Evolutionary conservation across 2,329 filamentous ascomycete species (phyloP).

Genomic region (Calonectria hongkongensis): DNA sequence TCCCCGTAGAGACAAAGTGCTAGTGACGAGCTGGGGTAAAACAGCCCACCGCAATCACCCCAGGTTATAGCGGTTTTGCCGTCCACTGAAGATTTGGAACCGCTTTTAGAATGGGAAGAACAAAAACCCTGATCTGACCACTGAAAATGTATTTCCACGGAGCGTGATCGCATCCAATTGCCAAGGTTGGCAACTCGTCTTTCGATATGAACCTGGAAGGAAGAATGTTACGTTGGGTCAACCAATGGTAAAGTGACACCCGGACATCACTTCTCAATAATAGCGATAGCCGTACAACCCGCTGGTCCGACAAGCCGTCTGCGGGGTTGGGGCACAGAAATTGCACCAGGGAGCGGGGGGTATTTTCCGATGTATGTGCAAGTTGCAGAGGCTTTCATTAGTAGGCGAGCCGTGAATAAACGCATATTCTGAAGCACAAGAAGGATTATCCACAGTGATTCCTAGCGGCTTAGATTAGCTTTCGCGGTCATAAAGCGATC

Average conservation of each 20-base stretch:
- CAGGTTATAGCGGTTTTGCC: neutral
- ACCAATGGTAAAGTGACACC: neutral
- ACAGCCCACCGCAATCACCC: neutral
- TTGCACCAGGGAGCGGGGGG: too few relatives aligned
- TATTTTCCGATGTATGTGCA: neutral
- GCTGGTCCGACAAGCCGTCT: neutral
- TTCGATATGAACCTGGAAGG: neutral
- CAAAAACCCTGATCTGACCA: neutral
- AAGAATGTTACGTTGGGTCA: neutral
- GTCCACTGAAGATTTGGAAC: neutral
- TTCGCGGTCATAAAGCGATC: too few relatives aligned
- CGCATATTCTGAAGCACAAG: too few relatives aligned
- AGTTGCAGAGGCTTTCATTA: neutral
- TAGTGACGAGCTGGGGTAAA: neutral
- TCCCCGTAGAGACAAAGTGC: neutral
- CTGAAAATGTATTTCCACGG: neutral
- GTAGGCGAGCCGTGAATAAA: too few relatives aligned
- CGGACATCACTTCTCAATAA: neutral
- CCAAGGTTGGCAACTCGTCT: neutral
- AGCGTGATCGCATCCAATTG: too few relatives aligned
- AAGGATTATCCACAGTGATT: too few relatives aligned
- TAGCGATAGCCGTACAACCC: constrained; percentile 1
- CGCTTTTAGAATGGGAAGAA: neutral
- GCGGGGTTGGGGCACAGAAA: neutral
- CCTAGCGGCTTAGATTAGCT: too few relatives aligned